These are phyloP conservation scores for Saccharomyces hybrid DNA, from an alignment of 1,139 yeast genomes.

Conservation along the genomic window DNA sequence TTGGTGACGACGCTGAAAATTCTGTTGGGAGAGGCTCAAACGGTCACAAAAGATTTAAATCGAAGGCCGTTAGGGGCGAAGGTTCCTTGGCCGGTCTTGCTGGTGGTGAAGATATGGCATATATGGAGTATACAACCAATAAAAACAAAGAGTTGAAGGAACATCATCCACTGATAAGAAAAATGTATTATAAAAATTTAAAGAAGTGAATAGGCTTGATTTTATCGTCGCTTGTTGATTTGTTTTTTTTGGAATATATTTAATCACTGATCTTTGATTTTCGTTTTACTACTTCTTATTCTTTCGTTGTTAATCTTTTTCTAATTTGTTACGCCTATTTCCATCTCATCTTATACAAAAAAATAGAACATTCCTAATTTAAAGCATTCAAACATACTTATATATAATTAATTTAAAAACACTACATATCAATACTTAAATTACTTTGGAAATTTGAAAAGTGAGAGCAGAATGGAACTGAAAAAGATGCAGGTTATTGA, in stretches of 20 bases:
- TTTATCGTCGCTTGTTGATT: background rate
- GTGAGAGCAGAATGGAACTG: background rate
- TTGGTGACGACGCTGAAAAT: constrained; percentile 93
- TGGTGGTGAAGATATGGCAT: constrained; percentile 99
- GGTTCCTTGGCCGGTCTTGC: constrained; percentile 94
- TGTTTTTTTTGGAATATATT: constrained; percentile 33
- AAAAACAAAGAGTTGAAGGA: constrained; percentile 79
- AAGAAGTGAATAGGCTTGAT: constrained; percentile 28
- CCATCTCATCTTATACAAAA: background rate
- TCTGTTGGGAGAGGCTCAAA: constrained; percentile 59
- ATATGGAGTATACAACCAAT: constrained; percentile 81
- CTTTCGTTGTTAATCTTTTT: background rate
- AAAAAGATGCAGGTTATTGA: background rate
- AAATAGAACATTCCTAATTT: background rate
- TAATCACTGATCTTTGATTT: constrained; percentile 15
- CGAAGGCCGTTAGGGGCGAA: constrained; percentile 64
- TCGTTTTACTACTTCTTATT: background rate
- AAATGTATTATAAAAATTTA: constrained; percentile 63
- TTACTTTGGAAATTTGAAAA: background rate
- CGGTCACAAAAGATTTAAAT: constrained; percentile 34
- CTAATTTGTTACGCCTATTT: background rate
- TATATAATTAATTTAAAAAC: background rate
- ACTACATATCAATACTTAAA: background rate
- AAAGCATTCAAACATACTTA: background rate
- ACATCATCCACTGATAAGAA: constrained; percentile 71